phyloP scores from a whole-genome alignment of 2,329 filamentous ascomycete genomes.

The Aphanocladium album region DNA sequence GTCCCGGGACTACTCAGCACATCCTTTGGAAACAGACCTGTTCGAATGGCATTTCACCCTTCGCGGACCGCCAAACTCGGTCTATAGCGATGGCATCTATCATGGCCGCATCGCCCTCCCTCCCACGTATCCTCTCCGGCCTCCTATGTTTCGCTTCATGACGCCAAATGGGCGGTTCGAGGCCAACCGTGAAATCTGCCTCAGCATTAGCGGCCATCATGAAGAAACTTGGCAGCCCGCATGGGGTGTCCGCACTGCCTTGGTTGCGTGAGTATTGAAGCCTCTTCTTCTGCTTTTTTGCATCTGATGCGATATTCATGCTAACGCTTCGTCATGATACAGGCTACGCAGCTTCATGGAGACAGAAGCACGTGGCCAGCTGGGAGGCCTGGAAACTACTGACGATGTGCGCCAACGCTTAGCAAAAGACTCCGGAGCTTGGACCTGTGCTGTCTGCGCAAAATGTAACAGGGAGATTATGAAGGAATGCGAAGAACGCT shows the following conservation, averaged over 20 bases:
- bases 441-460: conserved; percentile 65
- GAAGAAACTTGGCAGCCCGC: conserved; percentile 99
- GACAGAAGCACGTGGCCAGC: conserved; percentile 77
- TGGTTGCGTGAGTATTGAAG: conserved; percentile 49
- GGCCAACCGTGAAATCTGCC: conserved; percentile 92
- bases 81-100: conserved; percentile 79
- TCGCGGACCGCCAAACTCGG: conserved; percentile 76
- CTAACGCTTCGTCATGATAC: neutral
- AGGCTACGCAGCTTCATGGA: conserved; percentile 86
- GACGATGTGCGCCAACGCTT: conserved; percentile 62
- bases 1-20: conserved; percentile 78
- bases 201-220: conserved; percentile 90
- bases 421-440: conserved; percentile 61
- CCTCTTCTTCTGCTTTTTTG: neutral
- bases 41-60: conserved; percentile 99
- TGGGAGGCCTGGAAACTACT: conserved; percentile 79
- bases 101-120: conserved; percentile 93
- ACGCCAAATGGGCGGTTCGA: conserved; percentile 92
- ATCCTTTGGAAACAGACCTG: conserved; percentile 81
- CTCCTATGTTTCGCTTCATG: conserved; percentile 91
- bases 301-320: neutral
- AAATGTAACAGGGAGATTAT: conserved; percentile 71
- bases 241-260: conserved; percentile 89
- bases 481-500: conserved; percentile 58
- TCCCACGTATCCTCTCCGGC: conserved; percentile 82